Evolutionary conservation across 2,329 filamentous ascomycete species (phyloP).

Genomic region (Paracoccidioides lutzii): DNA sequence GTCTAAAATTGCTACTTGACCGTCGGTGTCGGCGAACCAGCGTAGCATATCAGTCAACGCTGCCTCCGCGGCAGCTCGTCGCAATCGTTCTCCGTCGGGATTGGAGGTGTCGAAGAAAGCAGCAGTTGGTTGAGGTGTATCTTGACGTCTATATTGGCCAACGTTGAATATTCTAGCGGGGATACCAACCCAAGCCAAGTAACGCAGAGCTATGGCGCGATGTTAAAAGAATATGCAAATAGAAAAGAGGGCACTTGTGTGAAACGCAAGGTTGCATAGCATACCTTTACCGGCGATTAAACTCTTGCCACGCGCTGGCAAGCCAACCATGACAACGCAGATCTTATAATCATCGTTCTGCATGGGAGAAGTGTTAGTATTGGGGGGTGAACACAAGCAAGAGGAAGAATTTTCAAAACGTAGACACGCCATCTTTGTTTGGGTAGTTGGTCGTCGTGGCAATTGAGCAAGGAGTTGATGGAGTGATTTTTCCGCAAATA

Average conservation of each 20-base stretch:
- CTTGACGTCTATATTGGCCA: conserved; percentile 81
- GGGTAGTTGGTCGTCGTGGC: background rate
- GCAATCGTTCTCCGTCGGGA: conserved; percentile 75
- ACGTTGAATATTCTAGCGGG: conserved; percentile 94
- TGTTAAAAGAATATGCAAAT: conserved; percentile 4
- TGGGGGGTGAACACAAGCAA: background rate
- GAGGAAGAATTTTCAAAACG: background rate
- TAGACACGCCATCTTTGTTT: background rate
- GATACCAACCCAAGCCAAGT: conserved; percentile 93
- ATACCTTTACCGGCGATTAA: conserved; percentile 93
- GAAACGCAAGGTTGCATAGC: conserved; percentile 13
- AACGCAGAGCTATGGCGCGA: conserved; percentile 58
- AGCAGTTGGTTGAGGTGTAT: conserved; percentile 78
- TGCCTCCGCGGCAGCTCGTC: conserved; percentile 77
- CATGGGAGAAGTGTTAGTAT: conserved; percentile 2
- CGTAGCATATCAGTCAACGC: conserved; percentile 86
- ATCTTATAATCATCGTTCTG: conserved; percentile 94
- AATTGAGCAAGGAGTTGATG: background rate
- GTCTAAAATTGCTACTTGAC: conserved; percentile 85
- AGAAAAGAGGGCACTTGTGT: background rate
- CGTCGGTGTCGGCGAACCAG: conserved; percentile 69
- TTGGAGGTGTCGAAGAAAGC: conserved; percentile 94
- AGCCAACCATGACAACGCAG: conserved; percentile 96
- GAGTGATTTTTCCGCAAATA: background rate
- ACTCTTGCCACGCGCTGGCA: conserved; percentile 92